phyloP scores from a whole-genome alignment of 495 filamentous ascomycete genomes.

The Penicillium paxilli region DNA sequence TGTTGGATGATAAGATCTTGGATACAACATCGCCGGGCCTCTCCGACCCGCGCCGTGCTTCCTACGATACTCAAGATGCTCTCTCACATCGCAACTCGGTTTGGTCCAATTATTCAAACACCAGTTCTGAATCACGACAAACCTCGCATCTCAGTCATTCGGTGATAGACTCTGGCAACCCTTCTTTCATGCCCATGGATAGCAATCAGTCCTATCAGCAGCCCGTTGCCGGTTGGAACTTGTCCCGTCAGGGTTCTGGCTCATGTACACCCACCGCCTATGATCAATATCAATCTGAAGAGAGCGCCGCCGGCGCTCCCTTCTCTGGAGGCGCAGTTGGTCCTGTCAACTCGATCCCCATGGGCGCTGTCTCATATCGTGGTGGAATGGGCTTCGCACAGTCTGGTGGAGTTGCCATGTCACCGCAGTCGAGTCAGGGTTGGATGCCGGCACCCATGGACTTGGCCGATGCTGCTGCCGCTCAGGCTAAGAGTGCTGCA shows the following conservation, averaged over 20 bases:
- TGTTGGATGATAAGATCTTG: slow-evolving; percentile 84
- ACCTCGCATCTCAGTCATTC: slow-evolving; percentile 38
- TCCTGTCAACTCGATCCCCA: slow-evolving; percentile 46
- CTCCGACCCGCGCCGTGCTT: slow-evolving; percentile 65
- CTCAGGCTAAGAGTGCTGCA: slow-evolving; percentile 71
- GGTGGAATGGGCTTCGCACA: slow-evolving; percentile 39
- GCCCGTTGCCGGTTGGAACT: slow-evolving; percentile 37
- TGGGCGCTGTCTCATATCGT: slow-evolving; percentile 47
- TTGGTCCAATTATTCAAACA: slow-evolving; percentile 70
- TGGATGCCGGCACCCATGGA: slow-evolving; percentile 62
- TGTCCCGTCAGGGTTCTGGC: slow-evolving; percentile 47
- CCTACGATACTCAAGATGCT: slow-evolving; percentile 66
- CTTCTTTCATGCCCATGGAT: slow-evolving; percentile 61
- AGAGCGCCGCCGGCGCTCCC: slow-evolving; percentile 55
- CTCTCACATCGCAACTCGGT: slow-evolving; percentile 74
- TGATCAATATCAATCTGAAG: slow-evolving; percentile 64
- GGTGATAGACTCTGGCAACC: slow-evolving; percentile 38
- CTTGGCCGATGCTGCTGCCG: slow-evolving; percentile 56
- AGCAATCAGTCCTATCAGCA: slow-evolving; percentile 42
- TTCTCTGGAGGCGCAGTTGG: slow-evolving; percentile 55
- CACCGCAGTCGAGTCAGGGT: slow-evolving; percentile 61
- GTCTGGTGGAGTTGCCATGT: slow-evolving; percentile 53
- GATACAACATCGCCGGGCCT: slow-evolving; percentile 70
- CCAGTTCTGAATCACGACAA: slow-evolving; percentile 38
- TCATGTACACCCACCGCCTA: slow-evolving; percentile 64